Evolutionary conservation across 2,329 filamentous ascomycete species (phyloP).

Genomic region (Xylariaceae sp.): DNA sequence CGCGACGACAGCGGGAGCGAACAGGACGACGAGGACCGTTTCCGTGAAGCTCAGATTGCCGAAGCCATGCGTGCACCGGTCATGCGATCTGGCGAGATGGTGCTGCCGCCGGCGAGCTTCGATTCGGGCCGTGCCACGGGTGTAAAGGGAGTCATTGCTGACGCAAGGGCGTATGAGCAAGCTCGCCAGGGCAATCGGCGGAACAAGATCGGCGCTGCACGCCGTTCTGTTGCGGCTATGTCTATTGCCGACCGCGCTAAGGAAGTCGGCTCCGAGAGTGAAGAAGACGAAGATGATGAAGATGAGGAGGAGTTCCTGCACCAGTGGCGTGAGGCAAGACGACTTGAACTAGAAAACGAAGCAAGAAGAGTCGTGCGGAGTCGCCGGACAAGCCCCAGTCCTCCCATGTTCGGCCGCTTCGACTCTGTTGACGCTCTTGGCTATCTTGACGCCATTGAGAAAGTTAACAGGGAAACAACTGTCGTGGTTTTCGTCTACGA

Average conservation of each 20-base stretch:
- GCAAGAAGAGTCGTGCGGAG: constrained; percentile 51
- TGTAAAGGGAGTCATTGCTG: constrained; percentile 82
- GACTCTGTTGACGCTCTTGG: constrained; percentile 83
- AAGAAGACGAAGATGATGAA: constrained; percentile 47
- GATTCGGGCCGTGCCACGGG: constrained; percentile 69
- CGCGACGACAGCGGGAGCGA: constrained; percentile 40
- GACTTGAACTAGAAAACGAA: constrained; percentile 69
- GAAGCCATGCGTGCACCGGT: constrained; percentile 61
- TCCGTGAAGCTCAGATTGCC: constrained; percentile 52
- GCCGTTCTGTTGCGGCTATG: constrained; percentile 51
- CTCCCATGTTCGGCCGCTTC: constrained; percentile 71
- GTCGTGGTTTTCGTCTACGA: constrained; percentile 95
- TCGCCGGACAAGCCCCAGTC: constrained; percentile 69
- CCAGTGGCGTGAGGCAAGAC: constrained; percentile 76
- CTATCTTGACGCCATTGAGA: constrained; percentile 95
- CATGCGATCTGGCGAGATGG: constrained; percentile 43
- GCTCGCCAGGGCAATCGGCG: constrained; percentile 55
- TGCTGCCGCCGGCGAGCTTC: constrained; percentile 57
- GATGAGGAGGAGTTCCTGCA: constrained; percentile 78
- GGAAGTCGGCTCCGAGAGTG: constrained; percentile 37
- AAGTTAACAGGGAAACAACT: constrained; percentile 70
- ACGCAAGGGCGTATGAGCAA: constrained; percentile 70
- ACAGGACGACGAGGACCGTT: constrained; percentile 51
- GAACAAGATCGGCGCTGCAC: constrained; percentile 47
- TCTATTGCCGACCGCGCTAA: constrained; percentile 35